Base-by-base conservation (phyloP, 768 basidiomycete species). In the Austroboletus eburneus region DNA sequence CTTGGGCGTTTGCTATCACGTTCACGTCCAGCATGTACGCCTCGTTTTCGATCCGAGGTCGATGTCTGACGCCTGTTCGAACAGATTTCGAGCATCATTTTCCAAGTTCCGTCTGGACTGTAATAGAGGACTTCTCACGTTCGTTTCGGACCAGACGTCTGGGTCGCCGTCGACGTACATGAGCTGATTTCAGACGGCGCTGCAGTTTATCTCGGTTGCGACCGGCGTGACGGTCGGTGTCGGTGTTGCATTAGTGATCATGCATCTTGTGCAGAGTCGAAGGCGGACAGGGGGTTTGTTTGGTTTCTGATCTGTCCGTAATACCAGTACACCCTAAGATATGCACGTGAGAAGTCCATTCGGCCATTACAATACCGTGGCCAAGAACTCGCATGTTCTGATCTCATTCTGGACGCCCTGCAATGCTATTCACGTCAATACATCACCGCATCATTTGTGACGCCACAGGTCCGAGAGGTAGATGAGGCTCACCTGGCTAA, bases 51-150 rank as follows among this genome's bases (percentile, higher is more conserved):
- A 16, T 14, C 25, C 37, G 4, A 17, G 29, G 44, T 39, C 24
- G 16, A 21, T 12, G 39, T 22, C 10, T 2, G 13, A 29, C 16
- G 14, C 16, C 16, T 18, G 12, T 29, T n/a, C 13, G 22, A 29
- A 23, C 41, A 69, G 75, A 83, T 87, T 52, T 87, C 85, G 0
- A 88, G 85, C 20, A 86, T 92, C 39, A 72, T 91, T 14, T 87
- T 91, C 69, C 91, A 92, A 67, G 75, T 92, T 1, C 90, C 89
- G 0, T 87, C 85, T 8, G 90, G 89, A 32, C 75, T 80, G 83
- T 8, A 87, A 80, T 36, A 87, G 87, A 10, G 90, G 90, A 24
- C 77, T 92, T 7, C 74, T 93, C 51, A 79, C 77, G 50, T 89
- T 83, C 57, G 83, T 79, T 10, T 73, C 74, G 30, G 69, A 77